Evolutionary conservation across 352 stramenopile genomes (phyloP).

Genomic region (Lagenidium giganteum): DNA sequence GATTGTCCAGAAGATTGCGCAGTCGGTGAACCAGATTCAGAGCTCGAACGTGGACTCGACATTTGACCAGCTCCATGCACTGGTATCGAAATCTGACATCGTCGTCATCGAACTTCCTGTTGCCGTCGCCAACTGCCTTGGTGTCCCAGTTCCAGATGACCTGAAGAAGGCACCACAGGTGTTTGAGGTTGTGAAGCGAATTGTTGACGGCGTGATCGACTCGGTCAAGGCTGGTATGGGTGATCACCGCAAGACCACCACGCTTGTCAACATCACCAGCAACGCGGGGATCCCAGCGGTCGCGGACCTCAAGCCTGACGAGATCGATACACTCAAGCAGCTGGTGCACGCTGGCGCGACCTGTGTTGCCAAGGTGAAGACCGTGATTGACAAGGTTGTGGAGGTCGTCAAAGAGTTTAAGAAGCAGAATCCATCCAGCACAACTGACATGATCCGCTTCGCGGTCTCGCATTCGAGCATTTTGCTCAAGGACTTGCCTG

Average conservation of each 20-base stretch:
- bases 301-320: not conserved
- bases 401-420: conserved; percentile 9
- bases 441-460: conserved; percentile 1
- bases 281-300: not conserved
- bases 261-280: conserved; percentile 5
- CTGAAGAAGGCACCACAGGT: conserved; percentile 18
- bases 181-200: conserved; percentile 24
- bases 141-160: conserved; percentile 18
- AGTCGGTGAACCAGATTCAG: conserved; percentile 29
- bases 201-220: conserved; percentile 11
- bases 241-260: conserved; percentile 2
- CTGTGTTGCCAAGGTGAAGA: conserved; percentile 16
- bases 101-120: conserved; percentile 39
- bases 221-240: conserved; percentile 5
- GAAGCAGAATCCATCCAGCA: conserved; percentile 4
- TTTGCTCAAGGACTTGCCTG: conserved; percentile 3
- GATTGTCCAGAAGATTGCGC: conserved; percentile 36
- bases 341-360: conserved; percentile 9
- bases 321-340: conserved; percentile 10
- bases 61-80: conserved; percentile 26
- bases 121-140: conserved; percentile 32
- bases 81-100: conserved; percentile 42
- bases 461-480: conserved; percentile 1
- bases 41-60: conserved; percentile 20
- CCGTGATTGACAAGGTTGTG: conserved; percentile 10